These are phyloP conservation scores for Mycena vitilis DNA, from an alignment of 768 basidiomycete genomes.

Conservation along the genomic window DNA sequence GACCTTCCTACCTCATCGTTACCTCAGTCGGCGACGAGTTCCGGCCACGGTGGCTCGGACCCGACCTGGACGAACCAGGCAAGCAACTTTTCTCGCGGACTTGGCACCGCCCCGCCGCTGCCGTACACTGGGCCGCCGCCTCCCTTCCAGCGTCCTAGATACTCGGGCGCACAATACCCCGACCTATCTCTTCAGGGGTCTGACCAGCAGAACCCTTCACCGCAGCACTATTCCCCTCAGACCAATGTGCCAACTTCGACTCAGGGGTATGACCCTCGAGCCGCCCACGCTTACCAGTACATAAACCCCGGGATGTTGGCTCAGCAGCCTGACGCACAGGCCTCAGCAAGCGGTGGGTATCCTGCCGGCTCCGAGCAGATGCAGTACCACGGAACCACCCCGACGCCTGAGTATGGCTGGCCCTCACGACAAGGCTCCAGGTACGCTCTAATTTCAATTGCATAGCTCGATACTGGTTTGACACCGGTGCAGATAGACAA, in stretches of 20 bases:
- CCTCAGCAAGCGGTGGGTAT: neutral
- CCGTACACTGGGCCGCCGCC: conserved; percentile 16
- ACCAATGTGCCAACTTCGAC: no score
- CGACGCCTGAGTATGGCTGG: neutral
- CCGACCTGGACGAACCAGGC: neutral
- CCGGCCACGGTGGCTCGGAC: neutral
- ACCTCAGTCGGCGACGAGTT: neutral
- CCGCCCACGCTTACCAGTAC: neutral
- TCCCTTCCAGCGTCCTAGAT: neutral
- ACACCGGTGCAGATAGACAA: neutral
- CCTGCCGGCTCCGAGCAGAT: neutral
- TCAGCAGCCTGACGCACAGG: neutral
- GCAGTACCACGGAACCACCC: neutral
- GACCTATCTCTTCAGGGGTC: conserved; percentile 3
- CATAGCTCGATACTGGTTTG: no score
- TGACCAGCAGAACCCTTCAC: neutral
- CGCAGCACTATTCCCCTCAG: neutral
- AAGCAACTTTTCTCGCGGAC: neutral
- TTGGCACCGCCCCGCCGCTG: neutral
- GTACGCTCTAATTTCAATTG: neutral
- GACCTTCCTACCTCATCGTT: neutral
- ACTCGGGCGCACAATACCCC: neutral
- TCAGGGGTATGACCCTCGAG: neutral
- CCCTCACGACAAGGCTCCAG: neutral
- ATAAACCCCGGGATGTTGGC: neutral